Evolutionary conservation across 805 yeast genomes (phyloP).

Genomic region (Cyberlindnera euphorbiae): DNA sequence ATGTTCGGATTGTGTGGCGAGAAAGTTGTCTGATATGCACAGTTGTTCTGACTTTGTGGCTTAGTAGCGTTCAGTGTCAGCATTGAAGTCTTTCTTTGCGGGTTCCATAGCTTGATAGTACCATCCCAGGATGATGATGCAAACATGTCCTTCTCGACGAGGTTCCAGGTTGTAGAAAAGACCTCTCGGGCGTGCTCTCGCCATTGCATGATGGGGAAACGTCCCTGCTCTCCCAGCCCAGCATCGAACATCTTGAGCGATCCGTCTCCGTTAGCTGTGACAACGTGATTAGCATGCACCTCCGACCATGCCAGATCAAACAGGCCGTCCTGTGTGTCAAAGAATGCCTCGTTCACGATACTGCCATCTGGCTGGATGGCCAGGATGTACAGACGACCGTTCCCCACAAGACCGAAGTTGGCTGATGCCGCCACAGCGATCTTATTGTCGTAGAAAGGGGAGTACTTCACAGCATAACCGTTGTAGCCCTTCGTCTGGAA

Average conservation of each 20-base stretch:
- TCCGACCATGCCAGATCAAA: slow-evolving; percentile 92
- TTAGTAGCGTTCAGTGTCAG: slow-evolving; percentile 44
- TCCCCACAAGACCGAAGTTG: slow-evolving; percentile 91
- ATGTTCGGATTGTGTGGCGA: slow-evolving; percentile 80
- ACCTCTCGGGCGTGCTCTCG: slow-evolving; percentile 77
- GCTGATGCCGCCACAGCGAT: slow-evolving; percentile 88
- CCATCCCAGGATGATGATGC: slow-evolving; percentile 93
- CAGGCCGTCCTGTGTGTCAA: slow-evolving; percentile 91
- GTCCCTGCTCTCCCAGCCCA: slow-evolving; percentile 40
- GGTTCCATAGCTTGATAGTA: slow-evolving; percentile 73
- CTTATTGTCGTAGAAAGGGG: slow-evolving; percentile 87
- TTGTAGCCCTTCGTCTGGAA: slow-evolving; percentile 76
- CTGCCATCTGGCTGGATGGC: slow-evolving; percentile 64
- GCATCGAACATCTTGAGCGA: slow-evolving; percentile 76
- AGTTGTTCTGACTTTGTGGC: slow-evolving; percentile 36
- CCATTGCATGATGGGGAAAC: slow-evolving; percentile 67
- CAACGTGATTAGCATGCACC: slow-evolving; percentile 78
- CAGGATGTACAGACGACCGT: slow-evolving; percentile 74
- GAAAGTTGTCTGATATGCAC: slow-evolving; percentile 75
- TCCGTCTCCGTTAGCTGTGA: slow-evolving; percentile 88
- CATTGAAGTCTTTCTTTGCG: slow-evolving; percentile 50
- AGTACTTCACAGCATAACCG: slow-evolving; percentile 84
- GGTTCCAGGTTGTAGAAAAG: slow-evolving; percentile 68
- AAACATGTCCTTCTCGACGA: slow-evolving; percentile 62
- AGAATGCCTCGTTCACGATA: slow-evolving; percentile 49